These are phyloP conservation scores for Cladophialophora bantiana DNA, from an alignment of 2,329 filamentous ascomycete species.

Conservation along the genomic window DNA sequence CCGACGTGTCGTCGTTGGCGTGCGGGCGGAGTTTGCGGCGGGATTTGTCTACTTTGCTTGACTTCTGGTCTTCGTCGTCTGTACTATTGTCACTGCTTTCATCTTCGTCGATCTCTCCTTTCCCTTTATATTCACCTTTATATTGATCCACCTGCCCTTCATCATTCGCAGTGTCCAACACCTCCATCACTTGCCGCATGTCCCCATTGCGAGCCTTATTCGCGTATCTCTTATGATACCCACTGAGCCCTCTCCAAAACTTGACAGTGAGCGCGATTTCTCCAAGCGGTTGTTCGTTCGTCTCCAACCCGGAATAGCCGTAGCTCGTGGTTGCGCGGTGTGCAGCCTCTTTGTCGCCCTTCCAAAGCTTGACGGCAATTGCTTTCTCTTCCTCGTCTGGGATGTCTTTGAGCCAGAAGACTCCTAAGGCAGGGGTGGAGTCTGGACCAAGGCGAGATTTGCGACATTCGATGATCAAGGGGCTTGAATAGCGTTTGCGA, in stretches of 20 bases:
- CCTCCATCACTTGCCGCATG: conserved; percentile 68
- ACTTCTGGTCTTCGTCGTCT: neutral
- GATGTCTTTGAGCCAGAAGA: conserved; percentile 61
- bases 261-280: conserved; percentile 64
- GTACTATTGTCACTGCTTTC: conserved; percentile 21
- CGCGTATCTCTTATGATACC: conserved; percentile 65
- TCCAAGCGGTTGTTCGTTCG: conserved; percentile 65
- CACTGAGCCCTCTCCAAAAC: conserved; percentile 68
- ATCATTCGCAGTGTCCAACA: conserved; percentile 67
- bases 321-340: conserved; percentile 44
- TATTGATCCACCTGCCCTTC: conserved; percentile 63
- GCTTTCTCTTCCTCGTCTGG: conserved; percentile 70
- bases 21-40: conserved; percentile 32
- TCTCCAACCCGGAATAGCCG: conserved; percentile 56
- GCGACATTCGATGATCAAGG: conserved; percentile 43
- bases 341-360: conserved; percentile 61
- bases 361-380: conserved; percentile 69
- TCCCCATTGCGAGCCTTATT: conserved; percentile 59
- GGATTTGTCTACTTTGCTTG: conserved; percentile 3
- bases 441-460: conserved; percentile 41
- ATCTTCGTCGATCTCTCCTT: conserved; percentile 22
- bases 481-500: conserved; percentile 43
- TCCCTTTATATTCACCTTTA: conserved; percentile 30
- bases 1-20: conserved; percentile 32
- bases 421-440: conserved; percentile 42